Conservation (phyloP, 208 protist species). For the Trypanosoma boissoni region DNA sequence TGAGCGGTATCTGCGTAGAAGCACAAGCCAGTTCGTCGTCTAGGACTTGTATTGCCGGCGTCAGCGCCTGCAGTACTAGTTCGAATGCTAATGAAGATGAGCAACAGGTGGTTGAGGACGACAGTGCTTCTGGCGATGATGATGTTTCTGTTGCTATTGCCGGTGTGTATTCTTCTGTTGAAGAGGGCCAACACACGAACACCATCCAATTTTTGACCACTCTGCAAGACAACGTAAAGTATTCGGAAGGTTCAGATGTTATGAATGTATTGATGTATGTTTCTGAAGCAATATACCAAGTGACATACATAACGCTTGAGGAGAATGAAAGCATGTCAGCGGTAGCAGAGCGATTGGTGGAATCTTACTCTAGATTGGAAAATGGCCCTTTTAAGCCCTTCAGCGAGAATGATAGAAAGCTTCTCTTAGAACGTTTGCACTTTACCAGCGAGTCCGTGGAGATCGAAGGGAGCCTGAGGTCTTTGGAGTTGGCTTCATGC, state of each 20-base stretch:
- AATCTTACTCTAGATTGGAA: conserved; percentile 34
- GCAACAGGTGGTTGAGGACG: not conserved
- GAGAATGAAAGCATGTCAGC: conserved; percentile 34
- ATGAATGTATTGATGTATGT: conserved; percentile 41
- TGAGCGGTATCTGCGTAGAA: no score
- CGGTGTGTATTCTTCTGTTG: conserved; percentile 35
- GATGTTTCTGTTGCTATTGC: conserved; percentile 36
- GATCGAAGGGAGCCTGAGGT: conserved; percentile 14
- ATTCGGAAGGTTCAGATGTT: conserved; percentile 29
- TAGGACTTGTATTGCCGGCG: not conserved
- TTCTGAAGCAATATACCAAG: conserved; percentile 28
- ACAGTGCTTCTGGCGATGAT: conserved; percentile 14
- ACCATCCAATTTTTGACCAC: conserved; percentile 35
- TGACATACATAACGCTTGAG: conserved; percentile 34
- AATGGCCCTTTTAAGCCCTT: conserved; percentile 36
- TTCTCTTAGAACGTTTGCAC: conserved; percentile 17
- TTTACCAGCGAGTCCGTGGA: conserved; percentile 36
- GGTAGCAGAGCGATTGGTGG: conserved; percentile 26
- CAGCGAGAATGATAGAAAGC: conserved; percentile 9
- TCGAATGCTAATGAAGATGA: conserved; percentile 7
- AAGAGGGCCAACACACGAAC: conserved; percentile 27
- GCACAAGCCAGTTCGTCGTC: not conserved
- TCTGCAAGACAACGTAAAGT: conserved; percentile 38
- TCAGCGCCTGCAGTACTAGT: not conserved
- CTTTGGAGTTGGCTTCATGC: conserved; percentile 22